Evolutionary conservation across 345 rosid genomes (phyloP), one percentile per base, ranked within the genome.

Genomic region (Eutrema japonicum): DNA sequence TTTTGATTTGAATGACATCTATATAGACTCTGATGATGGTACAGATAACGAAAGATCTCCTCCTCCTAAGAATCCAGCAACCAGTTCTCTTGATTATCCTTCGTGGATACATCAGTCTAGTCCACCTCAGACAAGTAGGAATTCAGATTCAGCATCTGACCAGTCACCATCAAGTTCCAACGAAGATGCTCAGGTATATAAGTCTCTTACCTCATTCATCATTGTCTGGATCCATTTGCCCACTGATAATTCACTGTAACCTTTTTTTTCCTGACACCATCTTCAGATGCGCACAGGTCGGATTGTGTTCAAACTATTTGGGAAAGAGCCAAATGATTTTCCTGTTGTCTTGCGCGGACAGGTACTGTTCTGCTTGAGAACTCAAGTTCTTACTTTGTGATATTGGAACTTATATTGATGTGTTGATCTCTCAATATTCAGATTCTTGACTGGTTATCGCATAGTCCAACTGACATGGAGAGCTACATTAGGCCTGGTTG

Each of bases 401-500:
- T 46, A 32, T 75, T 5, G n/a, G 57, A 77, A 68, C 58, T 49
- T 41, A 43, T 75, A 14, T 47, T 54, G 65, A 67, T 62, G 29
- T 64, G 32, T 48, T 67, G 55, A 33, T 71, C 1, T 74, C 78
- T 78, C 57, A 57, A 58, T 71, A 62, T 87, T 37, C 97, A 96
- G 99, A 86, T 96, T 79, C 86, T 96, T 66, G 89, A 89, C 48
- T 96, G 98, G 99, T 75, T 96, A 56, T 81, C 97, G 65, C 94
- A 90, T 74, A 96, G 96, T 84, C 99, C 98, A 26, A 85, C 97
- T 66, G 99, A 95, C 75, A 95, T 95, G 62, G 99, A 92, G 93
- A 90, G 99, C 88, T 89, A 95, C 85, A 95, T 95, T 68, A 86
- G 97, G 70, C 99, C 99, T 66, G 99, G 99, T 48, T 95, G 99